Base-by-base conservation (phyloP, 2,329 filamentous ascomycete genomes). In the Fusarium tricinctum region DNA sequence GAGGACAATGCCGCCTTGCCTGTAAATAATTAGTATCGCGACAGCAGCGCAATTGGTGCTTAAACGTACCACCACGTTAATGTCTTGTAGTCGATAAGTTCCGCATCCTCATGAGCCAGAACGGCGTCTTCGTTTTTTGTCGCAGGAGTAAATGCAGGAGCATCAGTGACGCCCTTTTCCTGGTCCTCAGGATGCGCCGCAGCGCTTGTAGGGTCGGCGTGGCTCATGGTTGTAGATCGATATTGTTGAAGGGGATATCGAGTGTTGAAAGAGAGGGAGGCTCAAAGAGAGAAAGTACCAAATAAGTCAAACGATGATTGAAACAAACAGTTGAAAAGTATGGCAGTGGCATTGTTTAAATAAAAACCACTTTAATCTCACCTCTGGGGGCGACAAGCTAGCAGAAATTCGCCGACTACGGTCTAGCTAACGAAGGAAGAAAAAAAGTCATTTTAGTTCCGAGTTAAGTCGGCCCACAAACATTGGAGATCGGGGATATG, bases 1-100 rank as follows among this genome's bases (percentile, higher is more conserved):
- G 58, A 83, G 69, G 43, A 83, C 77, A 23, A 82, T 78, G 4
- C 80, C 79, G 33, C 81, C 82, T 76, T 83, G 81, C 81, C 81
- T 81, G 43, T n/a, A 2, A 1, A 9, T 3, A 2, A 1, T 66
- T 14, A 68, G 63, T 13, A n/a, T 23, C 19, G 12, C 9, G 32
- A 17, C 10, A 3, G 1, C 4, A 19, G 6, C 14, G 5, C 13
- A 50, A 6, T 8, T 12, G 3, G 23, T 0, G 17, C 0, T 6
- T 6, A 0, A 19, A 71, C 78, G 28, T 77, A 79, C 78, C 78
- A 80, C 79, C 79, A 80, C 12, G 74, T 75, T 32, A 80, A 63
- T 1, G 76, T 78, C 71, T 78, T 79, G 70, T 79, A 79, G 59
- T 80, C 71, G 28, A 80, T 80, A 10, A 73, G 35, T n/a, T 64